Base-by-base conservation (phyloP, 768 basidiomycete species). In the Lactifluus subvellereus region DNA sequence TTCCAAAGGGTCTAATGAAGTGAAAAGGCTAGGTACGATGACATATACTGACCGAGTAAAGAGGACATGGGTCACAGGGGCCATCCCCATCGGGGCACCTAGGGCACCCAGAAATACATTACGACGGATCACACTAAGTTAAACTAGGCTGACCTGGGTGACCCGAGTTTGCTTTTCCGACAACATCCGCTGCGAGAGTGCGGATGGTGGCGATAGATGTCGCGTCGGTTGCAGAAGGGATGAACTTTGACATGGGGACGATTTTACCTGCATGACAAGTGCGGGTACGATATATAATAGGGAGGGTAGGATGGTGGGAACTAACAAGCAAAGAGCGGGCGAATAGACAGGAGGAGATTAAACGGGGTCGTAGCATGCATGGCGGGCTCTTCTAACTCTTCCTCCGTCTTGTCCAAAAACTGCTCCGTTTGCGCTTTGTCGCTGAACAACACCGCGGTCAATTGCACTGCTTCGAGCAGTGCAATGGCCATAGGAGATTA, bases 51-150 rank as follows among this genome's bases (percentile, higher is more conserved):
- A 67, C 93, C 84, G 79, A 66, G 89, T 83, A 76, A 89, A 92
- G 14, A 94, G 82, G 59, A 93, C 78, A 67, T 92, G 90, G 60
- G 91, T 83, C 50, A 78, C 87, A 35, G 91, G 90, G 2, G 91
- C 91, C 89, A 94, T 84, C 68, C 92, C 94, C 92, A 96, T 88
- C 32, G 94, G 94, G 47, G 94, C 94, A 75, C 91, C 91, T 89
- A 68, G 30, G 45, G 7, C 27, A 43, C 20, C 27, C 42, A 40
- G 54, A n/a, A n/a, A 40, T 10, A 32, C 13, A 48, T 45, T 8
- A 47, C 30, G 11, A 43, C 9, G n/a, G n/a, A n/a, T n/a, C 11
- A n/a, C 33, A 1, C 8, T n/a, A 1, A 2, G 37, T 43, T 49
- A 13, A 50, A 13, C 30, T 16, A 32, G 43, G 66, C 79, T 54